Base-by-base conservation (phyloP, 805 yeast species). In the Saturnispora zaruensis region DNA sequence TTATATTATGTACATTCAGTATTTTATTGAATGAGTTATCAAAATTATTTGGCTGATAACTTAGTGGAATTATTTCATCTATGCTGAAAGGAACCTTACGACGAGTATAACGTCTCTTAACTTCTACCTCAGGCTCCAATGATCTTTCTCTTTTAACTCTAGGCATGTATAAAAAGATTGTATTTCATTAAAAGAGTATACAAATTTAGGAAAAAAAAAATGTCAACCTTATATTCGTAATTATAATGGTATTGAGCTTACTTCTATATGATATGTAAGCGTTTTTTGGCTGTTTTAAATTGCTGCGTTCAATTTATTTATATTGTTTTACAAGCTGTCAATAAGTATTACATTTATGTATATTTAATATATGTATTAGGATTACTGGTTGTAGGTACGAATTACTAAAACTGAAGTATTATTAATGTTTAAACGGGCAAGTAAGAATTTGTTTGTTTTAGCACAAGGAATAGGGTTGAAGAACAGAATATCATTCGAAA, bases 21-120 rank as follows among this genome's bases (percentile, higher is more conserved):
- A 66, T 59, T 48, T 65, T 63, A 41, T 77, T 75, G 57, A 78
- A 78, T 34, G 60, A 64, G 50, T 72, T 75, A 5, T 59, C 54
- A 3, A 54, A 44, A 4, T 68, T 63, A 2, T 68, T 66, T 1
- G 81, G 78, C 57, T 76, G 81, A 78, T 78, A 77, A 59, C 77
- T 78, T 54, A 63, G 59, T 2, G 78, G 78, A 3, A 74, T 54
- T 32, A 60, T 61, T 2, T 63, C 62, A 46, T 65, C 69, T 6
- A 41, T 24, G 14, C 25, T 48, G 6, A 32, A 28, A 24, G 14
- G 14, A n/a, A 25, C 9, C 32, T 47, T 47, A 16, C 50, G 32
- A 24, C 45, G 40, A 16, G 33, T 25, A 20, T 47, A 47, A 16
- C 40, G 32, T 36, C 50, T 47, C 25, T 47, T 36, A 6, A 16